These are phyloP conservation scores for Pseudogymnoascus sp. DNA, from an alignment of 2,329 filamentous ascomycete genomes.

Conservation along the genomic window DNA sequence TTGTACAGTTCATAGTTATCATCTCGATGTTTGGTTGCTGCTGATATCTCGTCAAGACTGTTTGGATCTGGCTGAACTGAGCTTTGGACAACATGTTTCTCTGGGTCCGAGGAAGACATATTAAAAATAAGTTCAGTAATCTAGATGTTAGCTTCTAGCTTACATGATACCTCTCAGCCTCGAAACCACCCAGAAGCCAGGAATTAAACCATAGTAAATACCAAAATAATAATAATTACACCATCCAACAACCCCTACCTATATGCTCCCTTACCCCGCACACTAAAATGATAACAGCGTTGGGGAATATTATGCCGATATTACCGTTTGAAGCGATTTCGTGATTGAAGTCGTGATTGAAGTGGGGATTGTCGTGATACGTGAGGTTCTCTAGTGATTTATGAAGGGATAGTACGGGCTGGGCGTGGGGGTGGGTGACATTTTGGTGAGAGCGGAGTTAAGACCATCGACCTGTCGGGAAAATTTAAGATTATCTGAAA, in stretches of 20 bases:
- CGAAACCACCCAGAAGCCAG: constrained; percentile 3
- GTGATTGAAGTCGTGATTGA: constrained; percentile 23
- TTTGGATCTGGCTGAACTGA: background rate
- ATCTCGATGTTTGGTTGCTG: constrained; percentile 27
- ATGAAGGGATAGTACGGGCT: background rate
- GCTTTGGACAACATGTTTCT: constrained; percentile 17
- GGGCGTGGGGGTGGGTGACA: background rate
- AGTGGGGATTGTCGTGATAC: background rate
- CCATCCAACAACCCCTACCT: background rate
- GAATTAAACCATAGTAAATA: background rate
- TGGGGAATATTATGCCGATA: constrained; percentile 14
- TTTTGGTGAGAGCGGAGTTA: background rate
- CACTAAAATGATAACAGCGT: background rate
- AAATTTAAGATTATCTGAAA: background rate
- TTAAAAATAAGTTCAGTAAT: background rate
- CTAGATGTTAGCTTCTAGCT: constrained; percentile 14
- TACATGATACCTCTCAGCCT: background rate
- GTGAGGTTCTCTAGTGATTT: background rate
- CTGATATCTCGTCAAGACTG: constrained; percentile 19
- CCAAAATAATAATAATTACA: background rate
- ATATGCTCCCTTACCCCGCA: background rate
- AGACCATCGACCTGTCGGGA: background rate
- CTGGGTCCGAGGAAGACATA: constrained; percentile 18
- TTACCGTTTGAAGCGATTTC: constrained; percentile 21
- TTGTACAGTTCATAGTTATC: constrained; percentile 36